These are phyloP conservation scores for Irpex sp. DNA, from an alignment of 1,284 basidiomycete genomes.

Conservation along the genomic window DNA sequence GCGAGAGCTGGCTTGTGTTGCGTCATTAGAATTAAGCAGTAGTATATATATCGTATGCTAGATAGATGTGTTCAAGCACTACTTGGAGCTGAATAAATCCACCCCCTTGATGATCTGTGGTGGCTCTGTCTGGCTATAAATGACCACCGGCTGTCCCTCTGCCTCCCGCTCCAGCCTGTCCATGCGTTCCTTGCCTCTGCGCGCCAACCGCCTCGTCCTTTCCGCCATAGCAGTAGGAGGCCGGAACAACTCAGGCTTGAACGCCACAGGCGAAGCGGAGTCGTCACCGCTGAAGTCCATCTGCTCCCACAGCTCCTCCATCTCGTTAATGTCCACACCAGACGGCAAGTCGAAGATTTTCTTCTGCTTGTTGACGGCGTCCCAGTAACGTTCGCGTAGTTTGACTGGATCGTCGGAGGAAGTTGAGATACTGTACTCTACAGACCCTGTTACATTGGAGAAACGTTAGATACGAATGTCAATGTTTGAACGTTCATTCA, in stretches of 20 bases:
- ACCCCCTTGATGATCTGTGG: neutral
- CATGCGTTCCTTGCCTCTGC: slow-evolving; percentile 7
- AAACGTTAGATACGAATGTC: too few species aligned
- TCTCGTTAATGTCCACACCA: slow-evolving; percentile 40
- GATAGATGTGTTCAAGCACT: too few species aligned
- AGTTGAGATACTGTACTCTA: slow-evolving; percentile 47
- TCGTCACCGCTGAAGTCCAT: slow-evolving; percentile 41
- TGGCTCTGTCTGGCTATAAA: neutral
- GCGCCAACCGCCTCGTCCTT: slow-evolving; percentile 8
- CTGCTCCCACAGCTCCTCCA: slow-evolving; percentile 44
- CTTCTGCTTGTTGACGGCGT: slow-evolving; percentile 37
- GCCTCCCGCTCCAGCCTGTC: neutral
- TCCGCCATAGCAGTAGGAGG: neutral
- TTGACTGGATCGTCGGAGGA: slow-evolving; percentile 28
- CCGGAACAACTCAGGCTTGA: slow-evolving; percentile 9
- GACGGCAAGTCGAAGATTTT: slow-evolving; percentile 43
- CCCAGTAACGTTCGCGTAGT: slow-evolving; percentile 32
- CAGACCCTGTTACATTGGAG: slow-evolving; percentile 41
- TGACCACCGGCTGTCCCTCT: slow-evolving; percentile 7
- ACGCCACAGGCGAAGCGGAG: neutral
- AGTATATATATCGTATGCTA: neutral
- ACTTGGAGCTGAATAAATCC: neutral
- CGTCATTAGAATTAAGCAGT: too few species aligned
- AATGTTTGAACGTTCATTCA: slow-evolving; percentile 2
- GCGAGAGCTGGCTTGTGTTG: neutral